These are phyloP conservation scores for Streptanthus diversifolius DNA, from an alignment of 345 rosid genomes.

Conservation along the genomic window DNA sequence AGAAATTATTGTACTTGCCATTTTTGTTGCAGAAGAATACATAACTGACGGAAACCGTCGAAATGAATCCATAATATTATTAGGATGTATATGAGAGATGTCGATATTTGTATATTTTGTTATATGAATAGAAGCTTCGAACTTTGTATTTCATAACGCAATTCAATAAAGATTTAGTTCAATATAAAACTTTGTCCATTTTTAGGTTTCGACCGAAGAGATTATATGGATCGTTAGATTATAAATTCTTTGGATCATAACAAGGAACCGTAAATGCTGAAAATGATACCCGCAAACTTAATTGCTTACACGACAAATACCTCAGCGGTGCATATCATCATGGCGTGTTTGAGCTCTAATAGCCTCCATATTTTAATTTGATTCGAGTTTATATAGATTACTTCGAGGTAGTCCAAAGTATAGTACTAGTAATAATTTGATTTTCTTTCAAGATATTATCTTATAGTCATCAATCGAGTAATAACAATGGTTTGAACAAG, in stretches of 20 bases:
- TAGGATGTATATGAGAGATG: not conserved
- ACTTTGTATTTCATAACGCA: not conserved
- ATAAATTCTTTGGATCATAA: not conserved
- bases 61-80: not conserved
- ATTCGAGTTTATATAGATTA: not conserved
- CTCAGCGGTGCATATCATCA: slow-evolving; percentile 6
- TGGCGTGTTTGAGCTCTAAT: not conserved
- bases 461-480: not conserved
- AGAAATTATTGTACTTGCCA: not conserved
- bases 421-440: not conserved
- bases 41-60: not conserved
- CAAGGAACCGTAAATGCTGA: slow-evolving; percentile 17
- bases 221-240: not conserved
- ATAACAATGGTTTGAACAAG: not conserved
- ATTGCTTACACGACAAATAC: slow-evolving; percentile 30
- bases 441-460: not conserved
- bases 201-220: not conserved
- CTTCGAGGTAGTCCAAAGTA: not conserved
- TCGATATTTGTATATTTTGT: not conserved
- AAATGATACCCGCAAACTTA: slow-evolving; percentile 19
- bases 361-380: not conserved
- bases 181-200: not conserved
- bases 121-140: not conserved
- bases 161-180: not conserved
- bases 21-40: not conserved